These are phyloP conservation scores for Collybia sordida DNA, from an alignment of 768 basidiomycete genomes.

Conservation along the genomic window DNA sequence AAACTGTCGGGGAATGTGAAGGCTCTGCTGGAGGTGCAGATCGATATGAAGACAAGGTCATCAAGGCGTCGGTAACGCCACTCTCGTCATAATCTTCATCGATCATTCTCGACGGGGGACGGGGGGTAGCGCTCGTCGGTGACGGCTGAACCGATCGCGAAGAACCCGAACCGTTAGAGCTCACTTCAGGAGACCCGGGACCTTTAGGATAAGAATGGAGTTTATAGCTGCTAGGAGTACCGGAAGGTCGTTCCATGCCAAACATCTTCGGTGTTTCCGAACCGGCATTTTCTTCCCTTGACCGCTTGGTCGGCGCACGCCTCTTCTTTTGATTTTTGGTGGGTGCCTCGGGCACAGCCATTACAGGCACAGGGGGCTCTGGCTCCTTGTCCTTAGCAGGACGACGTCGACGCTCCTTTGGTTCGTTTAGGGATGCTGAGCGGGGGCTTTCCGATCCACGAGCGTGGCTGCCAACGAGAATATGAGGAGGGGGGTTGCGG, in stretches of 20 bases:
- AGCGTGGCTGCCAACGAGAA: conserved; percentile 26
- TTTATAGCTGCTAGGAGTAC: conserved; percentile 25
- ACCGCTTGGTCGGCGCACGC: conserved; percentile 34
- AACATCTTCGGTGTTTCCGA: conserved; percentile 46
- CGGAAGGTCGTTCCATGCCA: conserved; percentile 28
- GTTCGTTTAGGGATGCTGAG: conserved; percentile 29
- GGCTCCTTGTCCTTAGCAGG: conserved; percentile 49
- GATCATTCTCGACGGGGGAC: conserved; percentile 64
- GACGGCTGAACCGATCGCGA: conserved; percentile 72
- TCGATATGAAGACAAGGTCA: conserved; percentile 58
- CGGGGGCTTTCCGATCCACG: conserved; percentile 66
- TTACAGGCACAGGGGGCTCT: conserved; percentile 26
- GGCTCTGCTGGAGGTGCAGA: conserved; percentile 28
- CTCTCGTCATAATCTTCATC: conserved; percentile 93
- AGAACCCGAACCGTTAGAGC: conserved; percentile 65
- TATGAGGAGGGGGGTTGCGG: conserved; percentile 31
- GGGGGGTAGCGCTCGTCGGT: conserved; percentile 59
- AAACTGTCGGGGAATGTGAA: conserved; percentile 58
- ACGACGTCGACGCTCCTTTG: conserved; percentile 47
- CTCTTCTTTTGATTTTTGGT: conserved; percentile 61
- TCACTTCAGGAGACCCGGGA: conserved; percentile 57
- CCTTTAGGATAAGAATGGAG: conserved; percentile 35
- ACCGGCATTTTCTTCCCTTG: conserved; percentile 46
- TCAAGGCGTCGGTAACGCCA: conserved; percentile 77
- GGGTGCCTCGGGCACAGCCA: conserved; percentile 33